A percentile compares a stretch with the other conserved stretches of the same genome.
Conservation (phyloP, 2,329 filamentous ascomycete genomes). For the Venturia oleaginea region DNA sequence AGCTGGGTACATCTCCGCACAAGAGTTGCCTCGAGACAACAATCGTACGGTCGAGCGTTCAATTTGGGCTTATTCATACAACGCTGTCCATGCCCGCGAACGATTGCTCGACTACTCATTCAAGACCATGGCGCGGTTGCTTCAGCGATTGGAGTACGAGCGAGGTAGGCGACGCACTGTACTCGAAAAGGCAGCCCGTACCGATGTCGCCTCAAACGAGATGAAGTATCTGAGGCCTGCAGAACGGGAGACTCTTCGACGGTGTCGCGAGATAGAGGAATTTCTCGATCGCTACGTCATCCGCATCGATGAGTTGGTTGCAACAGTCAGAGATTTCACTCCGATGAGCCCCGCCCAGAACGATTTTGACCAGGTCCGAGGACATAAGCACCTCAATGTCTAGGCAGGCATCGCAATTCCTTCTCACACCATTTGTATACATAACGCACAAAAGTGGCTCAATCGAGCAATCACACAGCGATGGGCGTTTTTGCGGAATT, state of each 20-base stretch:
- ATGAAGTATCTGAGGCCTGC: constrained; percentile 61
- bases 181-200: constrained; percentile 72
- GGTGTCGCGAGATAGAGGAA: constrained; percentile 53
- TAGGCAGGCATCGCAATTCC: neutral
- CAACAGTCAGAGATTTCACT: constrained; percentile 61
- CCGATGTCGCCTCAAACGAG: constrained; percentile 76
- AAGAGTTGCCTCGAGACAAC: constrained; percentile 87
- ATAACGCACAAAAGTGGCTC: neutral
- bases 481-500: constrained; percentile 6
- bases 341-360: constrained; percentile 8
- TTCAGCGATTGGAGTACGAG: constrained; percentile 74
- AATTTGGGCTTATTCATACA: constrained; percentile 87
- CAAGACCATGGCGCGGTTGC: constrained; percentile 76
- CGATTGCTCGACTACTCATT: constrained; percentile 74
- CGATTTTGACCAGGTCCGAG: constrained; percentile 2
- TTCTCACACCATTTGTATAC: neutral
- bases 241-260: constrained; percentile 61
- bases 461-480: neutral
- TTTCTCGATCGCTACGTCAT: constrained; percentile 70
- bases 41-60: constrained; percentile 73
- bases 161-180: constrained; percentile 62
- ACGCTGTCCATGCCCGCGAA: constrained; percentile 60
- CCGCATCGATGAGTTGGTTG: constrained; percentile 76
- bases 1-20: constrained; percentile 77
- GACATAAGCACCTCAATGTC: neutral